Evolutionary conservation across 2,329 filamentous ascomycete species (phyloP).

Genomic region (Ceratocystis ficicola): DNA sequence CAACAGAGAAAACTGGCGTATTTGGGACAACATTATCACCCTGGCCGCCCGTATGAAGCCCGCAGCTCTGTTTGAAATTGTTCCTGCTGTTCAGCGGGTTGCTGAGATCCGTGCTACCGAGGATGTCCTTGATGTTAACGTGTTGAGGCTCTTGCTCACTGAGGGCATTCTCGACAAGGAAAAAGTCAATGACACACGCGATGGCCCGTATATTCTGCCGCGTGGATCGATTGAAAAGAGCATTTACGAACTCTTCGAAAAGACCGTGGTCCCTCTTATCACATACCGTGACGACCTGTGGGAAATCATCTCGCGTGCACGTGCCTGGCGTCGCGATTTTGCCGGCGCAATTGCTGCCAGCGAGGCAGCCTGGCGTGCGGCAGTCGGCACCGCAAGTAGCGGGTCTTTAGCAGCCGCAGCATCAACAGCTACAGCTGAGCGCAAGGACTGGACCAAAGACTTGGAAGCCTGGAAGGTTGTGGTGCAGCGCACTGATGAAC

Average conservation of each 20-base stretch:
- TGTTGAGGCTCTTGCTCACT: conserved; percentile 59
- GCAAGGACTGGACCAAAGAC: conserved; percentile 38
- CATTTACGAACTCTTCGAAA: conserved; percentile 61
- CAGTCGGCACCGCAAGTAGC: conserved; percentile 39
- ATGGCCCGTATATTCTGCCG: conserved; percentile 25
- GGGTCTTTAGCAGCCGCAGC: conserved; percentile 37
- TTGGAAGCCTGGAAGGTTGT: conserved; percentile 57
- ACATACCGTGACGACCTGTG: conserved; percentile 68
- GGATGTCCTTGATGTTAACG: conserved; percentile 59
- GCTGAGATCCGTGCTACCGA: conserved; percentile 70
- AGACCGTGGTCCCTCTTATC: conserved; percentile 66
- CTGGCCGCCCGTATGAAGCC: conserved; percentile 68
- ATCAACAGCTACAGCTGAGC: conserved; percentile 16
- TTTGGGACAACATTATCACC: conserved; percentile 94
- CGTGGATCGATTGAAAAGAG: conserved; percentile 50
- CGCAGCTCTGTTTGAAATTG: conserved; percentile 60
- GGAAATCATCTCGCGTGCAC: conserved; percentile 58
- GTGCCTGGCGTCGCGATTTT: conserved; percentile 61
- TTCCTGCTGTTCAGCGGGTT: conserved; percentile 61
- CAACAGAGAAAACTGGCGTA: conserved; percentile 76
- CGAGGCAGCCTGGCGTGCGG: conserved; percentile 80
- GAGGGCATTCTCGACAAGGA: conserved; percentile 47
- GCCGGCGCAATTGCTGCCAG: conserved; percentile 64
- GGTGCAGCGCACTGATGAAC: conserved; percentile 64
- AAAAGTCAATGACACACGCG: conserved; percentile 29